phyloP scores from a whole-genome alignment of 768 basidiomycete genomes.

The Xerocomellus amylosporus region DNA sequence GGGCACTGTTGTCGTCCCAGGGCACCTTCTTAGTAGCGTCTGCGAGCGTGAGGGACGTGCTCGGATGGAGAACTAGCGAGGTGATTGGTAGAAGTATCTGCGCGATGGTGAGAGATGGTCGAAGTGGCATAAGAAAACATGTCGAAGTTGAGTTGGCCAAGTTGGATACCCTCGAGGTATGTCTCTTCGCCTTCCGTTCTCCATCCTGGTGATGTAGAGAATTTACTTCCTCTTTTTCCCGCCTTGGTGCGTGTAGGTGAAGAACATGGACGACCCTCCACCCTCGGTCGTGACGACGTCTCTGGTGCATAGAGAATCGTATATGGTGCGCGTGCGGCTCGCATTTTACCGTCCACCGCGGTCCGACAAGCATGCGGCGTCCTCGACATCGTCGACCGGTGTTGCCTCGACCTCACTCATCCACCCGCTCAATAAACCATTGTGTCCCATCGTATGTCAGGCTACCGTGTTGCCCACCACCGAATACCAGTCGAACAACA shows the following conservation, averaged over 20 bases:
- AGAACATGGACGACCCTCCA: conserved; percentile 12
- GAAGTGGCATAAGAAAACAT: conserved; percentile 14
- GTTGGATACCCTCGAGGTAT: conserved; percentile 15
- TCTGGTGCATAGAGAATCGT: conserved; percentile 40
- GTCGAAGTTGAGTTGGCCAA: conserved; percentile 30
- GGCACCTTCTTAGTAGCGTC: conserved; percentile 53
- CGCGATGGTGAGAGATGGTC: conserved; percentile 35
- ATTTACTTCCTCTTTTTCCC: neutral
- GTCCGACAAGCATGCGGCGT: neutral
- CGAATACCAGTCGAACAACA: neutral
- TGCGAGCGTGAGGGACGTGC: conserved; percentile 53
- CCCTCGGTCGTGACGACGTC: conserved; percentile 24
- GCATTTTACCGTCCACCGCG: conserved; percentile 37
- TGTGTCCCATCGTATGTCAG: conserved; percentile 32
- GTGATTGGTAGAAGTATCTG: conserved; percentile 47
- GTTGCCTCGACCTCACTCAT: conserved; percentile 4
- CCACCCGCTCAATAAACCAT: conserved; percentile 17
- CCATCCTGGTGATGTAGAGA: neutral
- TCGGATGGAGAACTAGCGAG: conserved; percentile 60
- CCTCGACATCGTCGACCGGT: neutral
- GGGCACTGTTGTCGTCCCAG: conserved; percentile 47
- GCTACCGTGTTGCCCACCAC: conserved; percentile 18
- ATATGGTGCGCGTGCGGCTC: conserved; percentile 30
- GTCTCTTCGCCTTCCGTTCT: neutral
- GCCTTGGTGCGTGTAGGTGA: neutral